Base-by-base conservation (phyloP, 1,284 basidiomycete genomes). In the Naganishia sp. region DNA sequence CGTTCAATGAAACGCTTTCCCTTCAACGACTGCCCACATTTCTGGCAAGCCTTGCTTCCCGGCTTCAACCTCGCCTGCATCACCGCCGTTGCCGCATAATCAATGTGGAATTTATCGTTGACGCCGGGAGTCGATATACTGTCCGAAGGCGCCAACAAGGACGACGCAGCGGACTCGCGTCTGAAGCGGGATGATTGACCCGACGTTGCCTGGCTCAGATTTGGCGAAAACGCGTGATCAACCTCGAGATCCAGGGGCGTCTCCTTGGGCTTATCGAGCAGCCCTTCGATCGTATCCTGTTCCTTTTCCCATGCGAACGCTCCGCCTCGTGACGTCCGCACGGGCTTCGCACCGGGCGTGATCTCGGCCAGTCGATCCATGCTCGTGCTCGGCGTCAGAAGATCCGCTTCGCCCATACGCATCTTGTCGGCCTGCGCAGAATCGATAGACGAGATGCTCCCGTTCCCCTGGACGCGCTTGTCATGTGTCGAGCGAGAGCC, bases 1-100 rank as follows among this genome's bases (percentile, higher is more conserved):
- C 84, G 69, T 67, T 80, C 85, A 71, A 93, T 90, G 74, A 89
- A 94, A 70, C 88, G 82, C 68, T 88, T 88, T 71, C 91, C 88
- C 46, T 88, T 87, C 63, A 94, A 88, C 66, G 72, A 79, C 74
- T 83, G 84, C 65, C 83, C 79, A 76, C 92, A 94, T 69, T 85
- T 84, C 52, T 86, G 80, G 73, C 92, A 94, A 3, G 65, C 68
- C 63, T 67, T 68, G 18, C 39, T 57, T 9, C 60, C 65, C 21
- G 50, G 51, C 42, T 10, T 56, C 15, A 25, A 15, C 42, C n/a
- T 56, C 31, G 67, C 66, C 28, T 50, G 50, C 31, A 45, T 11
- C 2, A n/a, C 39, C 2, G 42, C 25, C 28, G 41, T 25, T 25
- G 51, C 35, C 23, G 45, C 25, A 43, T 45, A 53, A 39, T 50